Evolutionary conservation across 2,329 filamentous ascomycete species (phyloP).

Genomic region (Fusarium sp.): DNA sequence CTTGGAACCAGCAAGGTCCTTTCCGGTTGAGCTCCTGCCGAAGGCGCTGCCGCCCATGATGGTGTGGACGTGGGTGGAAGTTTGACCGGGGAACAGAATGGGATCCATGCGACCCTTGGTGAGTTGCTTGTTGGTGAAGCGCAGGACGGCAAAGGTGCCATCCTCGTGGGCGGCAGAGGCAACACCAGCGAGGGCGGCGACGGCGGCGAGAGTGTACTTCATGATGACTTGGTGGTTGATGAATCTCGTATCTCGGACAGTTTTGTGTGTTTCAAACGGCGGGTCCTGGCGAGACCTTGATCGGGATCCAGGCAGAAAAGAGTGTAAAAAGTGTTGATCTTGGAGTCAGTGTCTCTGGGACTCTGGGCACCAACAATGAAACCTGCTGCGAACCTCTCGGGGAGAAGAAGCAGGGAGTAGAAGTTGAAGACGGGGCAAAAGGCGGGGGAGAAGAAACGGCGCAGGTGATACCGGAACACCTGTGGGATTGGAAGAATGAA

Average conservation of each 20-base stretch:
- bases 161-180: slow-evolving; percentile 55
- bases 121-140: slow-evolving; percentile 74
- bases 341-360: slow-evolving; percentile 40
- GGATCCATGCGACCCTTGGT: slow-evolving; percentile 75
- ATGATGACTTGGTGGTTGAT: slow-evolving; percentile 42
- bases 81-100: slow-evolving; percentile 71
- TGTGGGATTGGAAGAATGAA: slow-evolving; percentile 43
- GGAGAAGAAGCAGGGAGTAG: slow-evolving; percentile 22
- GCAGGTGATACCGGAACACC: slow-evolving; percentile 52
- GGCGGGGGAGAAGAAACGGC: slow-evolving; percentile 5
- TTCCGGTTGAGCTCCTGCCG: slow-evolving; percentile 69
- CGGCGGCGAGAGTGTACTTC: slow-evolving; percentile 50
- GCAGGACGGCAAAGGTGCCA: slow-evolving; percentile 75
- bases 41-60: slow-evolving; percentile 80
- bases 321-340: slow-evolving; percentile 12
- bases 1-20: slow-evolving; percentile 68
- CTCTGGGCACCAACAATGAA: slow-evolving; percentile 39
- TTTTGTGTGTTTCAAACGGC: slow-evolving; percentile 7
- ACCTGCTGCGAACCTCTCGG: slow-evolving; percentile 18
- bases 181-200: slow-evolving; percentile 54
- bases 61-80: slow-evolving; percentile 75
- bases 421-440: slow-evolving; percentile 21
- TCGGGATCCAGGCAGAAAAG: slow-evolving; percentile 7
- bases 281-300: neutral
- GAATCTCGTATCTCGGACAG: slow-evolving; percentile 8